These are phyloP conservation scores for Epichloe scottii DNA, from an alignment of 2,329 filamentous ascomycete genomes.

Conservation along the genomic window DNA sequence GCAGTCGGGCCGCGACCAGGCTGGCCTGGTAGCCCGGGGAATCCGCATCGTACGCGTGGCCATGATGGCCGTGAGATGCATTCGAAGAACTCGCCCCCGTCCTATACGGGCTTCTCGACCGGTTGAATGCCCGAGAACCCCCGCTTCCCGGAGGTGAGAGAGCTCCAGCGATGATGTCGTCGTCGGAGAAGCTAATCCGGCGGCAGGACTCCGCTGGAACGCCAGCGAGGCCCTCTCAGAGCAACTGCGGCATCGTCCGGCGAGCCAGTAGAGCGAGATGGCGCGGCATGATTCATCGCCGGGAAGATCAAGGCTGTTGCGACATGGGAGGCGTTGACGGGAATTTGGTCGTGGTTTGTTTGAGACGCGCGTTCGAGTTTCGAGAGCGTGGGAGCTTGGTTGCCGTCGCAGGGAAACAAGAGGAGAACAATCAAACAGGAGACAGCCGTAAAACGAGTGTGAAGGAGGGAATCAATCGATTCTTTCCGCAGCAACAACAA, in stretches of 20 bases:
- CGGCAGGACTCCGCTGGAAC: constrained; percentile 26
- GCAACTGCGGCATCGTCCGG: constrained; percentile 29
- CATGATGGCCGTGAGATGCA: not conserved
- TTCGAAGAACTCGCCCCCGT: not conserved
- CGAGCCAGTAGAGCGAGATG: constrained; percentile 16
- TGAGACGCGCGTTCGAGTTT: not conserved
- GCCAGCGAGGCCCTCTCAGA: constrained; percentile 41
- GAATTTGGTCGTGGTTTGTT: not conserved
- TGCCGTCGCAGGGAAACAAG: no score
- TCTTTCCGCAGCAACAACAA: not conserved
- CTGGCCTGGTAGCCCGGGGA: constrained; percentile 1
- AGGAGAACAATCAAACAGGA: not conserved
- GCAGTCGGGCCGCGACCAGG: constrained; percentile 12
- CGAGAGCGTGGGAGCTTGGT: no score
- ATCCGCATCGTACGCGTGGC: constrained; percentile 7
- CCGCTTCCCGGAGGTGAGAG: constrained; percentile 5
- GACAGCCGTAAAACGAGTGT: not conserved
- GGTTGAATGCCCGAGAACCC: constrained; percentile 26
- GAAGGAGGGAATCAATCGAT: not conserved
- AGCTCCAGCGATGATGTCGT: not conserved
- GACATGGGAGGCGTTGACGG: constrained; percentile 9
- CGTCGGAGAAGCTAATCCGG: constrained; percentile 3
- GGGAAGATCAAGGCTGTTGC: constrained; percentile 2
- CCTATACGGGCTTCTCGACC: not conserved
- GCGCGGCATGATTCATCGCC: constrained; percentile 24